Conservation (phyloP, 2,329 filamentous ascomycete genomes). For the Arthrobotrys iridis region DNA sequence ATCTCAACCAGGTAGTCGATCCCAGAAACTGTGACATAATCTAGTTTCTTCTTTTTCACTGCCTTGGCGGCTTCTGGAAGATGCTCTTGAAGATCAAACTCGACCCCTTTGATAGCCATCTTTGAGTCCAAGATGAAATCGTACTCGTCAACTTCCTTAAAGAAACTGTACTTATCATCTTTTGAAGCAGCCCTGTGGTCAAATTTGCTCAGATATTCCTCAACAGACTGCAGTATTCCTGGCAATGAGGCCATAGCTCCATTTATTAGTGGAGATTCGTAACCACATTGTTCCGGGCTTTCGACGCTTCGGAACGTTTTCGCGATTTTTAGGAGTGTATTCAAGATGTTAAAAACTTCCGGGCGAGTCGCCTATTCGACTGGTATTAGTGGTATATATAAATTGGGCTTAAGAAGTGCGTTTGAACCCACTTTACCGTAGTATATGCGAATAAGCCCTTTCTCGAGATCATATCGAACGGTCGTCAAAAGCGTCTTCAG, state of each 20-base stretch:
- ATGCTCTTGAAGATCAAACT: conserved; percentile 85
- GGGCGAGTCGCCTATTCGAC: conserved; percentile 75
- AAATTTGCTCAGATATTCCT: conserved; percentile 82
- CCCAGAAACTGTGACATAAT: conserved; percentile 84
- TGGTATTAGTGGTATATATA: too few species aligned
- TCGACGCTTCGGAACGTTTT: conserved; percentile 78
- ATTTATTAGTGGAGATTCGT: conserved; percentile 74
- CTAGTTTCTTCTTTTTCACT: conserved; percentile 74
- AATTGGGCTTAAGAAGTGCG: not conserved
- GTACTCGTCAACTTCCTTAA: conserved; percentile 76
- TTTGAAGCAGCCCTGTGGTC: conserved; percentile 82
- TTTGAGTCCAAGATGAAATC: conserved; percentile 90
- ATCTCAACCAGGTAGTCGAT: conserved; percentile 94
- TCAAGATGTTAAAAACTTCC: conserved; percentile 84
- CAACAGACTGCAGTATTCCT: conserved; percentile 76
- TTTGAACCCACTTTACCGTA: conserved; percentile 75
- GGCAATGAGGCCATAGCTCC: conserved; percentile 80
- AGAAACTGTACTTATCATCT: conserved; percentile 95
- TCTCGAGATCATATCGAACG: conserved; percentile 84
- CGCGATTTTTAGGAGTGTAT: conserved; percentile 83
- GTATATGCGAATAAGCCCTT: conserved; percentile 92
- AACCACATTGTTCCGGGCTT: conserved; percentile 73
- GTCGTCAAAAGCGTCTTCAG: conserved; percentile 76
- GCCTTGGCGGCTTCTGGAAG: conserved; percentile 75
- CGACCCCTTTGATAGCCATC: conserved; percentile 84